Evolutionary conservation across 139 green algal species (phyloP), one percentile per base, ranked within the genome.

Genomic region (Micractinium conductrix): DNA sequence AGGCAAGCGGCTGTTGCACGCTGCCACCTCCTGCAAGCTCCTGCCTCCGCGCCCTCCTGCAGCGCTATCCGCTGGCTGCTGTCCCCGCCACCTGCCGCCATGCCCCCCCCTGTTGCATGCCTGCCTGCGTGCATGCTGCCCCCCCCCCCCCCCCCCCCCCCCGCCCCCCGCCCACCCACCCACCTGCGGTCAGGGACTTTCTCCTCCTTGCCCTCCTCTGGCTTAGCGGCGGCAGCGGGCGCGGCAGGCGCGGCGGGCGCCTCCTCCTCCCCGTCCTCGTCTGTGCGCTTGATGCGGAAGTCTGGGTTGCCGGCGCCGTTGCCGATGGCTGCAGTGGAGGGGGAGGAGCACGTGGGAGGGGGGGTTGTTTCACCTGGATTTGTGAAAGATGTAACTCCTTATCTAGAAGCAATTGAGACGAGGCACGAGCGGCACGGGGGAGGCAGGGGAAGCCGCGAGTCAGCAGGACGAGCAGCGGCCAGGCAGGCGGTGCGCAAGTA

Each of bases 211-310:
- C 24, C 58, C 22, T 21, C 35, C 35, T 28, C 63, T 24, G 65
- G 22, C 53, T 19, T 21, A 58, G 48, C 48, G 48, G 48, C 12
- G 12, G 48, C 48, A 62, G 53, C 74, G 43, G 10, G 84, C 69
- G n/a, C 40, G 70, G 10, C 44, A 0, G 58, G 58, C 35, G 78
- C 44, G 0, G 44, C 37, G 28, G 37, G 45, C 24, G 40, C 78
- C 30, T 53, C 74, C 42, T 88, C 87, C 60, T 86, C 78, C 26
- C 60, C 82, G 24, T 90, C 87, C 78, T 90, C 87, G 45, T 80
- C 76, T 2, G 55, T 86, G 28, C 87, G 60, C 55, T 76, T 80
- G n/a, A 90, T 48, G 8, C 45, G 67, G 68, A 85, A 81, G 30
- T 88, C 84, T 0, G 80, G 62, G 58, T 87, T 90, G 43, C 81